Base-by-base conservation (phyloP, 192 early-diverging fungal genomes). In the Coemansia sp. region DNA sequence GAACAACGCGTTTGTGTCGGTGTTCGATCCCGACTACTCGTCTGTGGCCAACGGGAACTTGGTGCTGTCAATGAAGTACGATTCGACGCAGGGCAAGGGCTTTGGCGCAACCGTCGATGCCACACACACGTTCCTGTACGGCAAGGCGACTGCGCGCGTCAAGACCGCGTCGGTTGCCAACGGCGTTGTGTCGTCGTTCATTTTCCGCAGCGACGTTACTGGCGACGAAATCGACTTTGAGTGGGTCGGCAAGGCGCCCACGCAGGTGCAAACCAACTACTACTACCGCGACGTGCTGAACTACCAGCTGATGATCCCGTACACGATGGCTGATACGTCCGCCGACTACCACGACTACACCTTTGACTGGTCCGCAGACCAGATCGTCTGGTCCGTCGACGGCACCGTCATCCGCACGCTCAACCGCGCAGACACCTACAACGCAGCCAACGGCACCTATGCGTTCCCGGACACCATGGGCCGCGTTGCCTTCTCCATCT, bases 191-290 rank as follows among this genome's bases (percentile, higher is more conserved):
- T 81, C 84, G 13, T 77, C 81, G 22, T 87, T 87, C 42, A 85
- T 89, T 34, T 69, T 78, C 46, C 66, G 70, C 46, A 76, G 70
- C 65, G 76, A 78, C 50, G 61, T 71, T 65, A 82, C 59, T 25
- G 85, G 85, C 41, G 87, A 90, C 62, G 89, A 90, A 64, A 84
- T 90, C 33, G 89, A 90, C 71, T 87, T 84, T 68, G 86, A 88
- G 70, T 88, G 82, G 80, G 85, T 90, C 45, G 89, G 89, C n/a
- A 67, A 72, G 53, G 22, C 74, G 14, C 76, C 80, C 32, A 61
- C 49, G 9, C 56, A 83, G 66, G 86, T 84, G 33, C 86, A 90
- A 76, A 85, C 86, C 40, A 90, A 90, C 75, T 90, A 74, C 67
- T 88, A 88, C 71, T 87, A 73, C 63, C 66, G 81, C 49, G 67